Conservation (phyloP, 1,139 yeast species). For the Suhomyces wounanorum region DNA sequence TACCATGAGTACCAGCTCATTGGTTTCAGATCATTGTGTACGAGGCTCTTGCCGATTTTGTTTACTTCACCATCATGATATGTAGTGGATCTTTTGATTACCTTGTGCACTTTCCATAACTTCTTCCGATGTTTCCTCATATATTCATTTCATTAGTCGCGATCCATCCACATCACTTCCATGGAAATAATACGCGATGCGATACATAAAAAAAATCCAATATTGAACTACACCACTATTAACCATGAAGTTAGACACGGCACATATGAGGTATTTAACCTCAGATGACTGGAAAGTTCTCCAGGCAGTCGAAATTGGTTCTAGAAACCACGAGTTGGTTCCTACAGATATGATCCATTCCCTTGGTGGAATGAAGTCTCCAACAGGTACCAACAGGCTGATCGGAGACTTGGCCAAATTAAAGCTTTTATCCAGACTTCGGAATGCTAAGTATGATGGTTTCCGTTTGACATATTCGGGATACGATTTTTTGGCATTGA, state of each 20-base stretch:
- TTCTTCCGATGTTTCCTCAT: not conserved
- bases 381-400: conserved; percentile 74
- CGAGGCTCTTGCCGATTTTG: conserved; percentile 5
- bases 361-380: conserved; percentile 74
- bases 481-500: conserved; percentile 86
- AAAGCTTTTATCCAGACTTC: conserved; percentile 69
- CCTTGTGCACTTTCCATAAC: conserved; percentile 8
- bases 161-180: conserved; percentile 9
- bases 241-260: conserved; percentile 84
- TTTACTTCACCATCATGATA: not conserved
- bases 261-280: conserved; percentile 91
- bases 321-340: conserved; percentile 91
- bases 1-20: conserved; percentile 14
- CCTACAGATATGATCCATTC: conserved; percentile 85
- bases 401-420: conserved; percentile 87
- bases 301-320: conserved; percentile 87
- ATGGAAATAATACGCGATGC: not conserved
- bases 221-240: not conserved
- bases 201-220: not conserved
- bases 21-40: conserved; percentile 11
- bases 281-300: conserved; percentile 88
- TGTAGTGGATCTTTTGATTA: not conserved
- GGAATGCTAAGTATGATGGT: conserved; percentile 92
- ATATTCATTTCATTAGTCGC: not conserved
- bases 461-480: conserved; percentile 87